Evolutionary conservation across 176 grass and related monocot genomes (phyloP), one percentile per base, ranked within the genome.

Genomic region (Ananas comosus): DNA sequence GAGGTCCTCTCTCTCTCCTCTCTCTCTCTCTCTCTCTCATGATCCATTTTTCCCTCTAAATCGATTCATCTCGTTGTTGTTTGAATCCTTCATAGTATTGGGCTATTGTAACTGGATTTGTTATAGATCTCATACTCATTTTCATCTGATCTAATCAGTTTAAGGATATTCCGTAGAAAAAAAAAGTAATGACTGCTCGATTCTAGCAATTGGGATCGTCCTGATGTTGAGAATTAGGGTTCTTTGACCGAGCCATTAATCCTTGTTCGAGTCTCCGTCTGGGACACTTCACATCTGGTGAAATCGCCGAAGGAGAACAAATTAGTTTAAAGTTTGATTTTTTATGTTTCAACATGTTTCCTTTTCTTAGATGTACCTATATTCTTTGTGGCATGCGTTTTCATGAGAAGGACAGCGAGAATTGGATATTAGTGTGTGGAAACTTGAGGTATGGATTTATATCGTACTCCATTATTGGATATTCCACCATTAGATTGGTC

Each of bases 1-100:
- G 85, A 87, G 85, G 85, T 87, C 79, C 3, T 1, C 10, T 28
- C 13, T 2, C 25, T 50, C 4, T 13, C 13, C 25, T 56, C n/a
- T n/a, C 8, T 17, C 2, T 59, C 14, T 12, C 25, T 49, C 19
- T 13, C 49, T 65, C 17, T 4, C 56, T 28, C 12, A 21, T 69
- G 22, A 66, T 6, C 63, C 67, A 29, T 17, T 5, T 12, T 12
- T 80, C 10, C 56, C 9, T 21, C 56, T 61, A 9, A 19, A 61
- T 61, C 56, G n/a, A 22, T 22, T 21, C 13, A 19, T 18, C 21
- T 19, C 17, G 16, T 61, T 19, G 56, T 5, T 59, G 56, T 42
- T 42, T 7, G 33, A 42, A 42, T 42, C 4, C 4, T 7, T 42
- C 33, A 7, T 42, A 42, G 5, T 42, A 42, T 42, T 7, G 33